phyloP scores from a whole-genome alignment of 164 flowering plant genomes.

The Liriodendron chinense region DNA sequence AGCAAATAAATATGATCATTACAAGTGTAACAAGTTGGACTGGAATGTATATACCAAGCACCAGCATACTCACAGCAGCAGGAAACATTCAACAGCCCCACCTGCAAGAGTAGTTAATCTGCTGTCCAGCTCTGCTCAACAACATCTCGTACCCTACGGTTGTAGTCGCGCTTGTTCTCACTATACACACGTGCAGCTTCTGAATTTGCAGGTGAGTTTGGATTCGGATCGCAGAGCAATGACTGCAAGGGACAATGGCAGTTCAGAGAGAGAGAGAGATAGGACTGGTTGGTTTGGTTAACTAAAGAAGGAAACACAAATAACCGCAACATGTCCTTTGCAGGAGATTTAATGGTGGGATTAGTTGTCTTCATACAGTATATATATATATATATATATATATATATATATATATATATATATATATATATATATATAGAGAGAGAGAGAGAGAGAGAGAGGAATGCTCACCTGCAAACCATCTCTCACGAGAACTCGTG shows the following conservation, averaged over 20 bases:
- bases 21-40: conserved; percentile 2
- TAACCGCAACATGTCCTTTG: too few species aligned
- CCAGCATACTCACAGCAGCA: conserved; percentile 11
- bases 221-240: conserved; percentile 81
- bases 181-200: conserved; percentile 85
- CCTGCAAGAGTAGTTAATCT: conserved; percentile 30
- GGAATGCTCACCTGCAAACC: too few species aligned
- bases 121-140: conserved; percentile 97
- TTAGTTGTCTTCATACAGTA: too few species aligned
- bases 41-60: conserved; percentile 12
- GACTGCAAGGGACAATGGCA: conserved; percentile 42
- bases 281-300: too few species aligned
- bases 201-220: conserved; percentile 88
- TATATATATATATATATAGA: too few species aligned
- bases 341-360: too few species aligned
- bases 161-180: conserved; percentile 80
- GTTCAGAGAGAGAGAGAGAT: too few species aligned
- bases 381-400: too few species aligned
- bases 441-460: too few species aligned
- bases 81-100: not conserved
- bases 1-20: conserved; percentile 13
- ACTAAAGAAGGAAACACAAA: too few species aligned
- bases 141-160: conserved; percentile 66
- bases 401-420: too few species aligned
- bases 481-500: too few species aligned